Evolutionary conservation across 768 basidiomycete species (phyloP), one percentile per base, ranked within the genome.

Genomic region (Thelephora ganbajun): DNA sequence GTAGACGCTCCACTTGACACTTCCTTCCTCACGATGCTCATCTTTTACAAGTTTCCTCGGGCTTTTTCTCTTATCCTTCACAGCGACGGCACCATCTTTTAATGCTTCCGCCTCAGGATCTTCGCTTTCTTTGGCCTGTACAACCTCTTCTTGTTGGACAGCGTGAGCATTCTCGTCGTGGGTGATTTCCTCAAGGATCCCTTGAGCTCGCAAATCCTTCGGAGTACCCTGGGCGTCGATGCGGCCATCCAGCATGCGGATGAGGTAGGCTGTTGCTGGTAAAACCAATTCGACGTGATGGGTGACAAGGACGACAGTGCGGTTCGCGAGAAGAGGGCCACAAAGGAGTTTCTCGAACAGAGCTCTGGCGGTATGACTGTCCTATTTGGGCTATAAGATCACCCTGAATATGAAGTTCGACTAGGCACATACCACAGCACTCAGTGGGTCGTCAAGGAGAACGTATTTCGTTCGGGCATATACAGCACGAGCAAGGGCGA

Each of bases 221-320:
- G 83, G 66, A 0, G 73, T 74, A 5, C 88, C 88, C 57, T 85
- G 77, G 1, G 74, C 72, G 55, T 88, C 85, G 45, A 89, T 77
- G 12, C 85, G 76, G 2, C 87, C 88, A 57, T 89, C 86, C 1
- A 86, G 69, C 73, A 90, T 80, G 22, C 84, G 76, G 6, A 89
- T 71, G 2, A 90, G 63, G 55, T 87, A 87, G 54, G 79, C 57
- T 0, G 83, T 75, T 0, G 77, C 79, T 0, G 86, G 80, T 6
- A 88, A 72, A 14, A 90, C 79, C 1, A 92, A 73, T 44, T 89
- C 83, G 22, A 90, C 79, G 56, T 90, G 87, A 51, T 91, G 88
- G 0, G 86, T 87, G 33, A 91, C 86, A 3, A 83, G 68, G 35
- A 80, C 69, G 33, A 89, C 80, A 0, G 88, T 90, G 26, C 87